These are phyloP conservation scores for Calonectria hawksworthii DNA, from an alignment of 2,329 filamentous ascomycete genomes.

Conservation along the genomic window DNA sequence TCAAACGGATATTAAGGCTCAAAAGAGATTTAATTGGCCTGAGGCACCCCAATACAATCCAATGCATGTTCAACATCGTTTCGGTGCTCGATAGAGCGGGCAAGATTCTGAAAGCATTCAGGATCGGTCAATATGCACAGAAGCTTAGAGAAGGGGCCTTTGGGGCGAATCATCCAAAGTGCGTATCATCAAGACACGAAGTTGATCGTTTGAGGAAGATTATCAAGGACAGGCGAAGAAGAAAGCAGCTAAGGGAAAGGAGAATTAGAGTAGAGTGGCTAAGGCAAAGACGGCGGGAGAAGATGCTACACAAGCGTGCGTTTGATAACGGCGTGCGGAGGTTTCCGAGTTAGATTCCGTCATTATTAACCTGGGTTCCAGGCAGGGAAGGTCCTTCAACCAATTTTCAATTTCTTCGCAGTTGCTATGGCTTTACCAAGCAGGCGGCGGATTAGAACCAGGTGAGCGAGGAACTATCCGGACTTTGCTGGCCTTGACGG, in stretches of 20 bases:
- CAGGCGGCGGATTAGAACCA: background rate
- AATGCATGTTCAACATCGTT: background rate
- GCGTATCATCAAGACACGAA: background rate
- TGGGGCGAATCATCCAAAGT: too few relatives aligned
- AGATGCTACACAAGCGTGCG: background rate
- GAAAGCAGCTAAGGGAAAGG: background rate
- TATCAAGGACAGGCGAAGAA: fast-evolving
- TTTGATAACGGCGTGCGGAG: background rate
- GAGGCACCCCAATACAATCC: background rate
- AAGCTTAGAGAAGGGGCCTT: background rate
- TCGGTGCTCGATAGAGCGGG: background rate
- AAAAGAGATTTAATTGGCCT: background rate
- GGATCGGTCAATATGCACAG: background rate
- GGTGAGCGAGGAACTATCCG: background rate
- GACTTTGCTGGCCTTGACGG: background rate
- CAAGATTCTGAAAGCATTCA: background rate
- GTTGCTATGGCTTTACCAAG: background rate
- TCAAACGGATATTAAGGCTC: background rate
- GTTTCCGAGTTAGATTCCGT: background rate
- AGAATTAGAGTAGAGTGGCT: background rate
- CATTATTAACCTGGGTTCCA: background rate
- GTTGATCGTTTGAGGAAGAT: background rate
- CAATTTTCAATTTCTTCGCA: background rate
- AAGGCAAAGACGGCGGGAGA: background rate
- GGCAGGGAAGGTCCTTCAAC: background rate